Base-by-base conservation (phyloP, 2,329 filamentous ascomycete species). In the Mollisiaceae sp. region DNA sequence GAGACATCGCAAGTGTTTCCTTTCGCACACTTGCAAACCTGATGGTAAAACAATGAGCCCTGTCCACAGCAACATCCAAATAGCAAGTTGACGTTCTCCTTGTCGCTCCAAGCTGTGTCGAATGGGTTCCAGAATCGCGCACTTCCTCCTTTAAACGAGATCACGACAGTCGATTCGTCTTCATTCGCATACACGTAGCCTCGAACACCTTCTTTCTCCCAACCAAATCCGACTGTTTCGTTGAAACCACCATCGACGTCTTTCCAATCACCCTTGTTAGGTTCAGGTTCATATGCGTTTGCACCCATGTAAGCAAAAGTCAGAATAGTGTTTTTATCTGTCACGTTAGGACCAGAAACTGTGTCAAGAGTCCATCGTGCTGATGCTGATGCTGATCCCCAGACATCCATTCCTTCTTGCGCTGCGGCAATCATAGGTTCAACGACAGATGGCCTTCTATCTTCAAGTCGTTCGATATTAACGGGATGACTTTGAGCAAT, bases 41-140 rank as follows among this genome's bases (percentile, higher is more conserved):
- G 90, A 66, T 91, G 89, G 90, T 92, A 97, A 11, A 92, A 87
- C 82, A 89, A 94, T 68, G 93, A 91, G 0, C 93, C 93, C 72
- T 94, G 93, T 79, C 88, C 94, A 78, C 94, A 98, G 78, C 94
- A 97, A 80, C 94, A 98, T 75, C 93, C 95, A 80, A 97, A 97
- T 78, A 97, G 96, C 18, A 98, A 83, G 76, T 98, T 98, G 79
- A 97, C 94, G 76, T 97, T 98, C 74, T 93, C 82, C 80, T 97
- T 98, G 80, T 98, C 94, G 71, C 96, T 96, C 32, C 93, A 95
- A 0, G 93, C 97, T 1, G 94, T 97, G 57, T 93, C 94, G 41
- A 93, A 91, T n/a, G 94, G 94, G 76, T 97, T 94, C 74, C 97
- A 97, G 6, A 97, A 88, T 18, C 94, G 93, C 1, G 89, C 87